These are phyloP conservation scores for Fusarium avenaceum DNA, from an alignment of 2,329 filamentous ascomycete genomes.

Conservation along the genomic window DNA sequence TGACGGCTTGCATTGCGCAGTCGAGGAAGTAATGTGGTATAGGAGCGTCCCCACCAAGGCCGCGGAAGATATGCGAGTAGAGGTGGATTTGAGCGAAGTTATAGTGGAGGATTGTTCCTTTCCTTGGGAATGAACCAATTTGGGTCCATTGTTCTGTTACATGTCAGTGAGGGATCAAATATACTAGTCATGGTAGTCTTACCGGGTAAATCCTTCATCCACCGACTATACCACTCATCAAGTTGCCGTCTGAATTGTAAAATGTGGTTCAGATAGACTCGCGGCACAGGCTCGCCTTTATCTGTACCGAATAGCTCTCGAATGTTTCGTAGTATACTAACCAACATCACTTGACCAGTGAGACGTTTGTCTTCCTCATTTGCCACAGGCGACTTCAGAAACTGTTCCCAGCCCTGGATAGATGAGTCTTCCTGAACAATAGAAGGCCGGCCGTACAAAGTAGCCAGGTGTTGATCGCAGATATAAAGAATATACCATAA, in stretches of 20 bases:
- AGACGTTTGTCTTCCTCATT: conserved; percentile 69
- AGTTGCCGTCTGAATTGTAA: conserved; percentile 53
- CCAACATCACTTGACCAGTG: conserved; percentile 70
- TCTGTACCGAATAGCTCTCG: conserved; percentile 70
- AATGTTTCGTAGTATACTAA: conserved; percentile 70
- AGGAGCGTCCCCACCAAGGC: conserved; percentile 52
- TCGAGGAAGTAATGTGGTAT: conserved; percentile 55
- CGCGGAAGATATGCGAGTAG: conserved; percentile 59
- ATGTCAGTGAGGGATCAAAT: background rate
- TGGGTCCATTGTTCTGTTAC: conserved; percentile 55
- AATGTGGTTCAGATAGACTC: conserved; percentile 66
- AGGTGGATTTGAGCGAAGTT: conserved; percentile 60
- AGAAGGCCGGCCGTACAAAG: conserved; percentile 70
- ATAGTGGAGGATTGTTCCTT: conserved; percentile 58
- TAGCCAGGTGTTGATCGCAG: conserved; percentile 73
- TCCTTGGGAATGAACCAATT: conserved; percentile 58
- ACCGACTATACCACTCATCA: conserved; percentile 56
- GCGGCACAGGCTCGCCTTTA: conserved; percentile 64
- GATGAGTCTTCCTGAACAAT: conserved; percentile 70
- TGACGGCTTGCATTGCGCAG: conserved; percentile 51
- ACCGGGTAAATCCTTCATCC: conserved; percentile 54
- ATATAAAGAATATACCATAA: conserved; percentile 74
- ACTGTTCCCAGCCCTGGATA: conserved; percentile 69
- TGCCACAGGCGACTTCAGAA: conserved; percentile 65
- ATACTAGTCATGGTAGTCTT: background rate